Evolutionary conservation across 805 yeast species (phyloP).

Genomic region (Wickerhamomyces bisporus): DNA sequence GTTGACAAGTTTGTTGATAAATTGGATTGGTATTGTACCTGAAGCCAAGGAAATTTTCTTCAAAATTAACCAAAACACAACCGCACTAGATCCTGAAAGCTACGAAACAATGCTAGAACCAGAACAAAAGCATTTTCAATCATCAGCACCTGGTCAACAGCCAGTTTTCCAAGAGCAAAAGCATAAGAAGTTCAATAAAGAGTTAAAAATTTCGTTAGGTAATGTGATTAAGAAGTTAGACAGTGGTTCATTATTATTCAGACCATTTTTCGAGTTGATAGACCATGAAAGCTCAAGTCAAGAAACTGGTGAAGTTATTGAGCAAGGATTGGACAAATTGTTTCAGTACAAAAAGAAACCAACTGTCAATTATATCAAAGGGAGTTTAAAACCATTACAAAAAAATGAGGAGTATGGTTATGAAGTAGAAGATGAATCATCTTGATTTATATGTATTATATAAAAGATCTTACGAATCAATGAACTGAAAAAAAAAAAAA

Average conservation of each 20-base stretch:
- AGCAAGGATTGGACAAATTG: background rate
- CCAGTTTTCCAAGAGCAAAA: constrained; percentile 2
- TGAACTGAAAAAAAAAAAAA: no score
- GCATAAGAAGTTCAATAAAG: constrained; percentile 17
- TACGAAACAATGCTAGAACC: background rate
- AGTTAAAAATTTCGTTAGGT: constrained; percentile 16
- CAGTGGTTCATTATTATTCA: constrained; percentile 19
- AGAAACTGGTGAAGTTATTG: background rate
- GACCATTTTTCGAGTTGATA: constrained; percentile 24
- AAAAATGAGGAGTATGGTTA: constrained; percentile 15
- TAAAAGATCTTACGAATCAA: no score
- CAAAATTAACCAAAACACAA: constrained; percentile 22
- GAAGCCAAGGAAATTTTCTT: constrained; percentile 60
- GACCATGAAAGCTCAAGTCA: constrained; percentile 6
- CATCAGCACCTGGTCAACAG: constrained; percentile 2
- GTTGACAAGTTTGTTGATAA: constrained; percentile 52
- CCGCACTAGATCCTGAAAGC: constrained; percentile 2
- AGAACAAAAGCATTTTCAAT: background rate
- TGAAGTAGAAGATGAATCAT: constrained; percentile 8
- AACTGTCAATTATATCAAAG: constrained; percentile 9
- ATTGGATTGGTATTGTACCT: constrained; percentile 59
- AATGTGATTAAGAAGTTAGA: constrained; percentile 23
- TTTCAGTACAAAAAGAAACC: background rate
- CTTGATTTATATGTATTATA: no score
- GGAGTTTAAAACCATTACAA: constrained; percentile 14